Percentiles rank a stretch among this genome's conserved stretches.
Conservation (phyloP, 2,329 filamentous ascomycete species). For the Aureobasidium leucospermi region DNA sequence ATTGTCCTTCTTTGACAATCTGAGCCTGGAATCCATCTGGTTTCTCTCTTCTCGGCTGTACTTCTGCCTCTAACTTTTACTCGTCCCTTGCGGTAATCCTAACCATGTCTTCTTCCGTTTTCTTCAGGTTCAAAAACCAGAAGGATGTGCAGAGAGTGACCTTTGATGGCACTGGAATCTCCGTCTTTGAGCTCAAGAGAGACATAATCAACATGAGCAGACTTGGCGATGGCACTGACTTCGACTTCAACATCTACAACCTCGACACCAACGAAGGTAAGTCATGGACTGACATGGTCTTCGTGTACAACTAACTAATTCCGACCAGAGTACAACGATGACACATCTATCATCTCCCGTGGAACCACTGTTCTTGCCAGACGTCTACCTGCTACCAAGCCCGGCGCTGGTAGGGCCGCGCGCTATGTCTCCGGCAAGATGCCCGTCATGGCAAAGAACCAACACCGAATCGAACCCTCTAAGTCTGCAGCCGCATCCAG, state of each 20-base stretch:
- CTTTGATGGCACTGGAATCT: conserved; percentile 96
- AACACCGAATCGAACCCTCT: conserved; percentile 56
- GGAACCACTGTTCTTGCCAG: conserved; percentile 90
- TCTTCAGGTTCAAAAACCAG: conserved; percentile 99
- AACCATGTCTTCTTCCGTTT: conserved; percentile 87
- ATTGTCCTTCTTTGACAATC: conserved; percentile 15
- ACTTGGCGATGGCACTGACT: conserved; percentile 90
- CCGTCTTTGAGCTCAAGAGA: conserved; percentile 96
- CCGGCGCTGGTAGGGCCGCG: conserved; percentile 81
- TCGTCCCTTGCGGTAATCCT: not conserved
- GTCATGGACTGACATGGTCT: conserved; percentile 22
- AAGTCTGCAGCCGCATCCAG: conserved; percentile 41
- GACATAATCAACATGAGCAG: conserved; percentile 95
- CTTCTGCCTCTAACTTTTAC: conserved; percentile 4
- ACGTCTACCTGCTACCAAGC: conserved; percentile 73
- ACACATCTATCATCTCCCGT: conserved; percentile 92
- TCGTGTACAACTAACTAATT: conserved; percentile 17
- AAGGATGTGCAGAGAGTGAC: conserved; percentile 91
- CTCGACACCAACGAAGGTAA: conserved; percentile 87
- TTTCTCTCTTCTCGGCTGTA: conserved; percentile 4
- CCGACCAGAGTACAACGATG: conserved; percentile 81
- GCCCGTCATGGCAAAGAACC: conserved; percentile 79
- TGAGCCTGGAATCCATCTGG: conserved; percentile 13
- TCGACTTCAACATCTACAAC: conserved; percentile 89
- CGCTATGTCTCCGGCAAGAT: conserved; percentile 96